Percentiles rank a stretch among this genome's conserved stretches.
Evolutionary conservation across 306 rosid genomes (phyloP).

Genomic region (Castanospermum australe): DNA sequence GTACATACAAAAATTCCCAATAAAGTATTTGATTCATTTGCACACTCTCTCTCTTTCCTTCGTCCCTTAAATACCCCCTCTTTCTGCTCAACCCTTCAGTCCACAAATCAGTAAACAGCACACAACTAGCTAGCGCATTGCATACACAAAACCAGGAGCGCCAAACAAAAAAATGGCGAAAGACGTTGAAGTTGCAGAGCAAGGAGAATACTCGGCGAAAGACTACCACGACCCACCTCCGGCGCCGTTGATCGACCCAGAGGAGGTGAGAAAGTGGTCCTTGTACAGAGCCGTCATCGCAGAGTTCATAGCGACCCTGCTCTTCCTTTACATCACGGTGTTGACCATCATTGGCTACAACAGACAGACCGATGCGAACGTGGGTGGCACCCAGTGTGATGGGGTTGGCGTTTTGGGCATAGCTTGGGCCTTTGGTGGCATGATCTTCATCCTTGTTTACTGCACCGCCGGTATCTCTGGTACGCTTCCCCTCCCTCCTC

Average conservation of each 20-base stretch:
- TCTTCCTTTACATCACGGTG: conserved; percentile 84
- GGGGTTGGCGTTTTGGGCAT: conserved; percentile 91
- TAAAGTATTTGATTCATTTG: background rate
- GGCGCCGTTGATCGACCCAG: conserved; percentile 54
- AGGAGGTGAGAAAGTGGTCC: conserved; percentile 77
- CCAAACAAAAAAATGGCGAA: conserved; percentile 53
- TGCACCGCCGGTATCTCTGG: conserved; percentile 99
- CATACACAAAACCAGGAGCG: background rate
- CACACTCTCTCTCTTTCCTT: background rate
- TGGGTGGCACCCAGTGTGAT: conserved; percentile 33
- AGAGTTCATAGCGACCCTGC: conserved; percentile 87
- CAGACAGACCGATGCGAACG: background rate
- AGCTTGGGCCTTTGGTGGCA: conserved; percentile 99
- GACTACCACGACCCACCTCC: conserved; percentile 97
- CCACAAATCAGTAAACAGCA: background rate
- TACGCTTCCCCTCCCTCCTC: background rate
- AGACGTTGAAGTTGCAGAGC: conserved; percentile 72
- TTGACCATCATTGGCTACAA: conserved; percentile 85
- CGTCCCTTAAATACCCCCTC: conserved; percentile 62
- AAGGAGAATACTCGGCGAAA: conserved; percentile 50
- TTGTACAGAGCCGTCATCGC: conserved; percentile 86
- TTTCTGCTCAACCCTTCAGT: background rate
- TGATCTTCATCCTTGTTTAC: conserved; percentile 97
- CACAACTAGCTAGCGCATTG: background rate
- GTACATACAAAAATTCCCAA: background rate